These are phyloP conservation scores for Yarrowia sp. DNA, from an alignment of 805 yeast genomes.

Conservation along the genomic window DNA sequence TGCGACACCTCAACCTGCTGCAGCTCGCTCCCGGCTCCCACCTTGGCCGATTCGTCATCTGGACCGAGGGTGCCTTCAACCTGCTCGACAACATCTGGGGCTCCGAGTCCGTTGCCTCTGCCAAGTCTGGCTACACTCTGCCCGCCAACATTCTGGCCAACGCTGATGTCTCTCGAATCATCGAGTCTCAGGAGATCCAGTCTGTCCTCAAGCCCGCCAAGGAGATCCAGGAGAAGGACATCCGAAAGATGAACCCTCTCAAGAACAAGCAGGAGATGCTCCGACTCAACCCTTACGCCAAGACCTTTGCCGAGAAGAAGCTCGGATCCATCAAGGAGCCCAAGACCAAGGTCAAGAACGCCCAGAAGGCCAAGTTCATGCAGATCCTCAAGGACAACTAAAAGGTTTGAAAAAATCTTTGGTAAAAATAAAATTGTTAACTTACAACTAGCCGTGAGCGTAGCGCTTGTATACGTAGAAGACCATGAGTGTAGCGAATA, in stretches of 20 bases:
- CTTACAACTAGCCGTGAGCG: background rate
- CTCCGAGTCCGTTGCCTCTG: slow-evolving; percentile 80
- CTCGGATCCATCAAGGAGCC: slow-evolving; percentile 82
- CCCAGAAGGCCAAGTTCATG: slow-evolving; percentile 44
- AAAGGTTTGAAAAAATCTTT: background rate
- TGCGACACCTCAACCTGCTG: slow-evolving; percentile 88
- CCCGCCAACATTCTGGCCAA: slow-evolving; percentile 94
- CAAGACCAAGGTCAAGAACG: slow-evolving; percentile 55
- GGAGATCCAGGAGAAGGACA: slow-evolving; percentile 92
- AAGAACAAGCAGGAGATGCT: slow-evolving; percentile 98
- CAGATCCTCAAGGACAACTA: slow-evolving; percentile 39
- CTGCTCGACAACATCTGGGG: slow-evolving; percentile 97
- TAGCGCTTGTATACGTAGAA: too few relatives aligned
- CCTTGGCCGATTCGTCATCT: slow-evolving; percentile 98
- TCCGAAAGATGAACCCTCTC: slow-evolving; percentile 98
- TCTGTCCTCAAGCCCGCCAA: slow-evolving; percentile 97
- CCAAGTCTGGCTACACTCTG: slow-evolving; percentile 85
- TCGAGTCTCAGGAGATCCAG: slow-evolving; percentile 99
- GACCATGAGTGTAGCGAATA: background rate
- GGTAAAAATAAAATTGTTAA: slow-evolving; percentile 8
- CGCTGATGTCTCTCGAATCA: slow-evolving; percentile 95
- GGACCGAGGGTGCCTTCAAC: slow-evolving; percentile 99
- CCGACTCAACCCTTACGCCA: slow-evolving; percentile 99
- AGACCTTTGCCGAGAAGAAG: slow-evolving; percentile 92
- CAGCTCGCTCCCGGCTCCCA: slow-evolving; percentile 99